Percentiles rank a stretch among this genome's conserved stretches.
phyloP scores from a whole-genome alignment of 225 moss, liverwort and hornwort species.

The Physcomitrellopsis africana region DNA sequence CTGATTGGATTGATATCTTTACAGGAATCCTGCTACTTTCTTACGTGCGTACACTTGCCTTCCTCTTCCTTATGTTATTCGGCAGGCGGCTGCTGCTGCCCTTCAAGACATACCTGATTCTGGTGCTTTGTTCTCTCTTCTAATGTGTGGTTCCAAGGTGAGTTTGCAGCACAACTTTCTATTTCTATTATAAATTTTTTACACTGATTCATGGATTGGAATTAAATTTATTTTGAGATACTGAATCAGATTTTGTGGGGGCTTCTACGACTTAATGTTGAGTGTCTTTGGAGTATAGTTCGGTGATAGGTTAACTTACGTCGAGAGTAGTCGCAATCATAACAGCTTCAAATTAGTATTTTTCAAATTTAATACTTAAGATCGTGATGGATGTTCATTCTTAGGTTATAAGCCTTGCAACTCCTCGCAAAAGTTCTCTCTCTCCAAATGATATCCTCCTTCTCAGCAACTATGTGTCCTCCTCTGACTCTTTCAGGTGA shows the following conservation, averaged over 20 bases:
- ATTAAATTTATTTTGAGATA: slow-evolving; percentile 10
- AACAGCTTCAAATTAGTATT: background rate
- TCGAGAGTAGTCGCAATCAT: slow-evolving; percentile 3
- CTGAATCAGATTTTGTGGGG: background rate
- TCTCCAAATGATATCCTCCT: slow-evolving; percentile 92
- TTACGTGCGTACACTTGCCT: slow-evolving; percentile 89
- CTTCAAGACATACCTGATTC: slow-evolving; percentile 86
- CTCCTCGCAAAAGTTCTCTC: slow-evolving; percentile 76
- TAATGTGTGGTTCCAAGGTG: slow-evolving; percentile 95
- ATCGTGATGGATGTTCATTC: slow-evolving; percentile 28
- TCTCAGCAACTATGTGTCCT: slow-evolving; percentile 89
- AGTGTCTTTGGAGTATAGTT: slow-evolving; percentile 1
- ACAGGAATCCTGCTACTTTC: slow-evolving; percentile 92
- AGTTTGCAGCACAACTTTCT: background rate
- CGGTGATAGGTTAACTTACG: slow-evolving; percentile 15
- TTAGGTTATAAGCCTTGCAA: slow-evolving; percentile 90
- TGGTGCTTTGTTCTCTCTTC: slow-evolving; percentile 82
- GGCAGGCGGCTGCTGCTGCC: slow-evolving; percentile 90
- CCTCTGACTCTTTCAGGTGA: slow-evolving; percentile 97
- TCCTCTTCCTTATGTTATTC: slow-evolving; percentile 83
- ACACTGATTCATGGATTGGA: background rate
- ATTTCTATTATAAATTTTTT: background rate
- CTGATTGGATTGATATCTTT: slow-evolving; percentile 24
- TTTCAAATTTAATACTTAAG: slow-evolving; percentile 16
- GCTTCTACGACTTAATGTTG: background rate